Evolutionary conservation across 495 filamentous ascomycete genomes (phyloP), one percentile per base, ranked within the genome.

Genomic region (Tuber borchii): DNA sequence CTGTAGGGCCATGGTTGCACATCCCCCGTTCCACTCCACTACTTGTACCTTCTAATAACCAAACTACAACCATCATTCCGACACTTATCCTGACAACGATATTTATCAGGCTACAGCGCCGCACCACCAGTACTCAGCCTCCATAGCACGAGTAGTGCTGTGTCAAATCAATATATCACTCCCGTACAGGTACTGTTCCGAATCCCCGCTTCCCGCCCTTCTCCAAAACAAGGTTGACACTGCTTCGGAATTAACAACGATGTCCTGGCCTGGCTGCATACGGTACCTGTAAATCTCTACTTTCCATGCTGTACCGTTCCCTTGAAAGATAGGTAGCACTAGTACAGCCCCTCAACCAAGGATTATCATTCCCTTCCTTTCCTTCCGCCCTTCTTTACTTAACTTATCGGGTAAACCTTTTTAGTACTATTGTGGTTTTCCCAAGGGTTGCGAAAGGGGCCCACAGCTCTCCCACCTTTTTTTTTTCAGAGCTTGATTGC

Each of bases 121-220:
- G 17, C 45, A 46, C 17, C 0, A 2, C 46, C 4, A 51, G 1
- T 39, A 39, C 37, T 39, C 46, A 22, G 19, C 22, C 20, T 1
- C 46, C 46, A 9, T 17, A 51, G 0, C 46, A 51, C 44, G 5
- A n/a, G n/a, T n/a, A n/a, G 45, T 19, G 45, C 45, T 37, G 19
- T 46, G 19, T 19, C 45, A 10, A 51, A 51, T 19, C 46, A 51
- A 51, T 51, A 51, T 19, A 46, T 19, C 45, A 46, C 17, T 46
- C 45, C 45, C 45, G 45, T 20, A 46, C 45, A 19, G 19, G 6
- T 51, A 51, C 46, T 20, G 20, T 51, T 14, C 51, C 51, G n/a
- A 56, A 56, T 56, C 51, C 51, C 51, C 51, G 51, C 51, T 56
- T 56, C 51, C 51, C 51, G n/a, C 51, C 51, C 51, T 26, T 26